A percentile compares a stretch with the other conserved stretches of the same genome.
These are phyloP conservation scores for Pelargonium nanum DNA, from an alignment of 345 rosid species.

Conservation along the genomic window DNA sequence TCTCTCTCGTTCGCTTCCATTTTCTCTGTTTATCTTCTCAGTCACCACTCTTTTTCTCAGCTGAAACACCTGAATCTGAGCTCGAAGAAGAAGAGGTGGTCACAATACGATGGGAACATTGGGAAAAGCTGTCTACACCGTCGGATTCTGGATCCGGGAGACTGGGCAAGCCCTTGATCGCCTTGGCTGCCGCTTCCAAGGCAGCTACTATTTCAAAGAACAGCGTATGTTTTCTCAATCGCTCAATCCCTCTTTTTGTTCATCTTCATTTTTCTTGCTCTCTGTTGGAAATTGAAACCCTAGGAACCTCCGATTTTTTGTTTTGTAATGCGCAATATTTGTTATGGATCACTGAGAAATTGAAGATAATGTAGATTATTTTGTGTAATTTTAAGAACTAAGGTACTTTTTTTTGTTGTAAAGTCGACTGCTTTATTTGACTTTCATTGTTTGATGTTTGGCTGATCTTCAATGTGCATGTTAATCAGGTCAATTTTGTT, in stretches of 20 bases:
- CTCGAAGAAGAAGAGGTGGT: background rate
- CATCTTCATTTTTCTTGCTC: background rate
- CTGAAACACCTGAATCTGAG: conserved; percentile 1
- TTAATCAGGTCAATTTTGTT: too few relatives aligned
- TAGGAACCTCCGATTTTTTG: background rate
- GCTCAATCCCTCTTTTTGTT: background rate
- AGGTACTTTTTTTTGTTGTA: background rate
- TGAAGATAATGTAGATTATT: too few relatives aligned
- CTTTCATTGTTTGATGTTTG: too few relatives aligned
- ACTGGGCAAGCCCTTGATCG: conserved; percentile 96
- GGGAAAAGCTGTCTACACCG: conserved; percentile 65
- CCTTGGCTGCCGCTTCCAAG: conserved; percentile 87
- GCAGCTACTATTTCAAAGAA: conserved; percentile 62
- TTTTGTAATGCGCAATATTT: background rate
- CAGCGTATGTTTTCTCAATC: conserved; percentile 29
- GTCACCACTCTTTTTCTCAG: background rate
- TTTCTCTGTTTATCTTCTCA: background rate
- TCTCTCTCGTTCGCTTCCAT: background rate
- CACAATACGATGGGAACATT: conserved; percentile 46
- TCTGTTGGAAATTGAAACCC: background rate
- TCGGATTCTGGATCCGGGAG: conserved; percentile 95
- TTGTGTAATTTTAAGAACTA: too few relatives aligned
- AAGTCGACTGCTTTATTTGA: too few relatives aligned
- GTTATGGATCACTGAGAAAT: background rate
- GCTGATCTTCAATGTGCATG: too few relatives aligned